Percentiles rank a stretch among this genome's conserved stretches.
Conservation (phyloP, 1,139 yeast species). For the Hemisphaericaspora subhashii region DNA sequence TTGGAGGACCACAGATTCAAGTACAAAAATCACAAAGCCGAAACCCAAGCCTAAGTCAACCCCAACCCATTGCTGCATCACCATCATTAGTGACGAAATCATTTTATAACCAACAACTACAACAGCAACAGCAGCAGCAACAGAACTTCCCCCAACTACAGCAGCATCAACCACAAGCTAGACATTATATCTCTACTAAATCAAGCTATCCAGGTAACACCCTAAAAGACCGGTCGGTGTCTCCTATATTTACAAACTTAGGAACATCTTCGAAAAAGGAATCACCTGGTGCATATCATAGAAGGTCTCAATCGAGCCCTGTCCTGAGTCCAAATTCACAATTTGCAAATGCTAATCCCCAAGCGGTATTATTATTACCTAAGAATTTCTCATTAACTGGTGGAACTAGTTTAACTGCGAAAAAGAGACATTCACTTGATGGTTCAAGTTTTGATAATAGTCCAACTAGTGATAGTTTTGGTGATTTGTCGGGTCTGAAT, state of each 20-base stretch:
- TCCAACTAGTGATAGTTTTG: not conserved
- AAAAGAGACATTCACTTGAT: constrained; percentile 33
- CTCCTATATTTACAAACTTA: constrained; percentile 20
- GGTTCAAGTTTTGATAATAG: constrained; percentile 15
- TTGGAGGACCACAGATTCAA: not conserved
- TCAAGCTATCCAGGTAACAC: constrained; percentile 9
- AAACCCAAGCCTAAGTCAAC: not conserved
- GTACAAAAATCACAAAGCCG: not conserved
- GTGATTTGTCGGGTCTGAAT: not conserved
- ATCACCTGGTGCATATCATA: constrained; percentile 20
- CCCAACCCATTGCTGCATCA: constrained; percentile 3
- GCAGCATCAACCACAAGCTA: constrained; percentile 24
- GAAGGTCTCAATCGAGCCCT: constrained; percentile 39
- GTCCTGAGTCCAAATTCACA: constrained; percentile 26
- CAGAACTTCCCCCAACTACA: constrained; percentile 13
- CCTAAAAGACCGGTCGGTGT: constrained; percentile 31
- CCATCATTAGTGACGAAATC: constrained; percentile 1
- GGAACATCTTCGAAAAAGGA: constrained; percentile 6
- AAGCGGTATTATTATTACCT: constrained; percentile 46
- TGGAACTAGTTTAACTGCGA: constrained; percentile 10
- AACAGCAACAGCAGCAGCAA: constrained; percentile 23
- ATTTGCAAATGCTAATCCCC: constrained; percentile 8
- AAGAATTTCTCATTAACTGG: constrained; percentile 40
- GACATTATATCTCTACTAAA: constrained; percentile 11
- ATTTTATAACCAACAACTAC: constrained; percentile 9